Evolutionary conservation across 2,329 filamentous ascomycete species (phyloP), one percentile per base, ranked within the genome.

Genomic region (Remersonia thermophila): DNA sequence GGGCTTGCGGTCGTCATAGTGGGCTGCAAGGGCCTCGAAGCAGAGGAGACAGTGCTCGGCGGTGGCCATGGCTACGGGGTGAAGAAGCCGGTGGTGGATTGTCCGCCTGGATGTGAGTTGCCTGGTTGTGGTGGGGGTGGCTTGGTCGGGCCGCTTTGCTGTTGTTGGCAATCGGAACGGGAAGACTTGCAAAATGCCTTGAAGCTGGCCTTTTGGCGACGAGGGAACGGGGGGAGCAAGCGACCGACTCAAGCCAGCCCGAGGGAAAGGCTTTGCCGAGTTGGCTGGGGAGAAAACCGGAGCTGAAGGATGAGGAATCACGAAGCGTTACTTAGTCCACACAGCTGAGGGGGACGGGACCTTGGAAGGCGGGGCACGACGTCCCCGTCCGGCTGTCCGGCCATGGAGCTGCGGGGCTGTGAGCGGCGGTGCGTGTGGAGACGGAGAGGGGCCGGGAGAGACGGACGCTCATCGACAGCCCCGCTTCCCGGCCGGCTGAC

Each of bases 31-130:
- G 28, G 70, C 69, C 61, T 98, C 91, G 67, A 98, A 96, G 66
- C 87, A 95, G 60, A 80, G 87, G 52, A 89, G 77, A 60, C 87
- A 95, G 61, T 96, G 89, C 41, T 79, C 80, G 50, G 73, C 62
- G 39, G 81, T 80, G 33, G 91, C 89, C 89, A 96, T 96, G 38
- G n/a, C n/a, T n/a, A n/a, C n/a, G n/a, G n/a, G n/a, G n/a, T n/a
- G n/a, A n/a, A n/a, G n/a, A n/a, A n/a, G n/a, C n/a, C n/a, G n/a
- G 12, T 37, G 27, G 12, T 23, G 27, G 18, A 16, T 23, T 23
- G 20, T 23, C 9, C 20, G 20, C 5, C 5, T 6, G 20, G 20
- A 23, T n/a, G n/a, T n/a, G n/a, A n/a, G n/a, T n/a, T n/a, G n/a
- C n/a, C n/a, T n/a, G n/a, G n/a, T n/a, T n/a, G n/a, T n/a, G 13